Percentiles rank a stretch among this genome's conserved stretches.
These are phyloP conservation scores for Notholithocarpus densiflorus DNA, from an alignment of 306 rosid genomes.

Conservation along the genomic window DNA sequence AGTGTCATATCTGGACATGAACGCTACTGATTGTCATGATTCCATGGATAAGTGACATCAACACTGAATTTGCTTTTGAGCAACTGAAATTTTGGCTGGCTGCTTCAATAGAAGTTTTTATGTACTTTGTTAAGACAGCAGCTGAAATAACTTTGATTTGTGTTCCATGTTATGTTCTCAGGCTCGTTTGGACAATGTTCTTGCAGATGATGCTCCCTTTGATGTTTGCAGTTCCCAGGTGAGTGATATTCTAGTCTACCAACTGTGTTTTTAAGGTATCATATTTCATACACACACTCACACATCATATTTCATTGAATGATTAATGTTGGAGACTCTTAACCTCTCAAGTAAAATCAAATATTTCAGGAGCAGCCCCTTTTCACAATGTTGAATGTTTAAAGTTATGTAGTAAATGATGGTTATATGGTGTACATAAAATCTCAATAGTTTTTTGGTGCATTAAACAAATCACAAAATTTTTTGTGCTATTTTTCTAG, in stretches of 20 bases:
- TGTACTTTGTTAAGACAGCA: slow-evolving; percentile 12
- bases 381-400: neutral
- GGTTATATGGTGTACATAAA: neutral
- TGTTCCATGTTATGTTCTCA: slow-evolving; percentile 33
- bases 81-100: neutral
- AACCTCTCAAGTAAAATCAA: neutral
- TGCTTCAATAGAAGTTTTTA: slow-evolving; percentile 5
- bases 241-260: slow-evolving; percentile 14
- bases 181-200: slow-evolving; percentile 77
- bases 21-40: neutral
- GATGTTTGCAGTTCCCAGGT: slow-evolving; percentile 96
- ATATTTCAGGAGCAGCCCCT: neutral
- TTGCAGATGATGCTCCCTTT: slow-evolving; percentile 85
- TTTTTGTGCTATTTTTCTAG: neutral
- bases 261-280: slow-evolving; percentile 1
- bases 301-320: neutral
- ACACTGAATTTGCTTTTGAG: neutral
- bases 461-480: neutral
- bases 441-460: neutral
- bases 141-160: slow-evolving; percentile 10
- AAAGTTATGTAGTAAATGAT: neutral
- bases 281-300: neutral
- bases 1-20: neutral
- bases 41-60: neutral
- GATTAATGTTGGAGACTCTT: neutral